Evolutionary conservation across 495 filamentous ascomycete genomes (phyloP), one percentile per base, ranked within the genome.

Genomic region (Aspergillus nanangensis): DNA sequence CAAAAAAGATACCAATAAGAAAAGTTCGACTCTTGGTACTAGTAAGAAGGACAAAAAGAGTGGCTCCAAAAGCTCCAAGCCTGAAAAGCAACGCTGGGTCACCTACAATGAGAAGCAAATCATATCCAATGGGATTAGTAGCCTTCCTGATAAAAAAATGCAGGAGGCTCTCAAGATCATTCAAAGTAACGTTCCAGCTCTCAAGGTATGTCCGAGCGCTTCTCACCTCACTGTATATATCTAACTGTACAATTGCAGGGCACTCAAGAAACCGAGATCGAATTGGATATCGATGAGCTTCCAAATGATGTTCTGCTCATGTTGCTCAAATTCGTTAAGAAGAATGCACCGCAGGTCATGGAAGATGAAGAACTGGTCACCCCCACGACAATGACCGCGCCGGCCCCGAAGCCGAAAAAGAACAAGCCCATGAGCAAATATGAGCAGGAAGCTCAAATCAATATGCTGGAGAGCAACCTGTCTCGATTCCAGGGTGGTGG

Each of bases 391-490:
- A 76, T 72, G 20, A 76, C 71, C 18, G 66, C 77, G 13, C 70
- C 80, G 0, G 61, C 78, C 11, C 63, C 77, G 7, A 88, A 88
- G 66, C 78, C 85, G 13, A 96, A 95, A 74, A 98, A 98, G 77
- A 96, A 98, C 70, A 97, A 96, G 75, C 93, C 93, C 0, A 98
- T 97, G 93, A 92, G 86, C 72, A 92, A 90, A 65, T 73, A 69
- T 17, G 92, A 98, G 67, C 93, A 98, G 66, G 90, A 96, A 60
- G 81, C 83, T 8, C 86, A 84, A 53, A 95, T 98, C 60, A 78
- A 82, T 41, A 78, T 87, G 65, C 80, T 98, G 14, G 76, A 84
- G 60, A 79, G 69, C 53, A 75, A 71, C 32, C 59, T 77, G 5
- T 72, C 69, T 18, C 67, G 71, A 13, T 78, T 78, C 60, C 59